A percentile compares a stretch with the other conserved stretches of the same genome.
Evolutionary conservation across 352 stramenopile genomes (phyloP).

Genomic region (Phytophthora pini): DNA sequence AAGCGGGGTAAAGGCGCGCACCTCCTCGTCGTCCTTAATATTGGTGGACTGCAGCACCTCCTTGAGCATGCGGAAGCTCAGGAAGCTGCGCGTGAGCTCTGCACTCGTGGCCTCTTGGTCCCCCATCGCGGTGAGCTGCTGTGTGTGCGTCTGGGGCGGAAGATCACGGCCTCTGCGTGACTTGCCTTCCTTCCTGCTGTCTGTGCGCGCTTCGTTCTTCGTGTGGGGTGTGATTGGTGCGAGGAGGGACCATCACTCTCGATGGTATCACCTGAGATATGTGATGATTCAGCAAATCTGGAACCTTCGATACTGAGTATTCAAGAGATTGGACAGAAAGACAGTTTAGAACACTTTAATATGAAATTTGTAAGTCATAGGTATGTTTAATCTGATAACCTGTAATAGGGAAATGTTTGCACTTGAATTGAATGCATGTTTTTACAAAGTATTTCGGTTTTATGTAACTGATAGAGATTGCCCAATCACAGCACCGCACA

Average conservation of each 20-base stretch:
- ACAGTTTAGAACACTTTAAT: neutral
- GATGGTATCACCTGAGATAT: constrained; percentile 1
- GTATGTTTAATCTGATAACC: neutral
- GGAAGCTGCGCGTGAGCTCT: constrained; percentile 63
- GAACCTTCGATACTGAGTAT: neutral
- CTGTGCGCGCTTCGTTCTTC: constrained; percentile 23
- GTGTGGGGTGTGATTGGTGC: constrained; percentile 25
- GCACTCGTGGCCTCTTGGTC: constrained; percentile 37
- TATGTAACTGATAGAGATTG: neutral
- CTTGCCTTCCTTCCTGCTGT: constrained; percentile 15
- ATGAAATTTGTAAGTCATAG: no score
- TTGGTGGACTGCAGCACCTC: constrained; percentile 79
- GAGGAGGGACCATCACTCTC: constrained; percentile 35
- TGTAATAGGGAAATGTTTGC: constrained; percentile 8
- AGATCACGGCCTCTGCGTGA: constrained; percentile 1
- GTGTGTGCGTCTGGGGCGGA: constrained; percentile 1
- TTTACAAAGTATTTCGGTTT: neutral
- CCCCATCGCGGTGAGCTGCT: constrained; percentile 26
- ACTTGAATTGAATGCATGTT: neutral
- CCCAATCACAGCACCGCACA: constrained; percentile 17
- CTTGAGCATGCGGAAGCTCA: constrained; percentile 81
- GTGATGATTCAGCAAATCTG: neutral
- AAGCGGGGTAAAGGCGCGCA: constrained; percentile 25
- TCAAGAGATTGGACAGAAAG: neutral
- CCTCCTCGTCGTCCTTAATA: constrained; percentile 83